Evolutionary conservation across 805 yeast species (phyloP).

Genomic region (Myxozyma mucilagina): DNA sequence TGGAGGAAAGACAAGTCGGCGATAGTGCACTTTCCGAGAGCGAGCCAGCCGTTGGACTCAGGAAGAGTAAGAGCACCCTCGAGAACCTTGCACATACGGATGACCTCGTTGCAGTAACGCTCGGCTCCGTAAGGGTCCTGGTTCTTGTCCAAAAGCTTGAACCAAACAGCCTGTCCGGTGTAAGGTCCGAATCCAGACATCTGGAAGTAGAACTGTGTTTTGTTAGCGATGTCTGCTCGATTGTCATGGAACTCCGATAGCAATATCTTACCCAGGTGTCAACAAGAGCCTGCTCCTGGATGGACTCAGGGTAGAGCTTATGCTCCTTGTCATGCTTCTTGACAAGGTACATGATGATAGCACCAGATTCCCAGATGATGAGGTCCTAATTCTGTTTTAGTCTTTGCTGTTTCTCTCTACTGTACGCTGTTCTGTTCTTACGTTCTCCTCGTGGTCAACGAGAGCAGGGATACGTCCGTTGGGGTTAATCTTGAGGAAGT

Average conservation of each 20-base stretch:
- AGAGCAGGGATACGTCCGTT: constrained; percentile 67
- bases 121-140: constrained; percentile 81
- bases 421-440: not conserved
- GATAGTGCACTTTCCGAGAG: constrained; percentile 70
- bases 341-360: constrained; percentile 76
- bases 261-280: constrained; percentile 28
- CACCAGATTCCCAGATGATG: constrained; percentile 84
- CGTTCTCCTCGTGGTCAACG: constrained; percentile 28
- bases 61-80: constrained; percentile 81
- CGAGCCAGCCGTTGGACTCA: constrained; percentile 88
- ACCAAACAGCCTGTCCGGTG: constrained; percentile 84
- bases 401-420: too few relatives aligned
- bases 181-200: constrained; percentile 32
- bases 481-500: constrained; percentile 59
- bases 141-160: constrained; percentile 77
- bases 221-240: not conserved
- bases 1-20: constrained; percentile 90
- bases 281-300: constrained; percentile 31
- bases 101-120: constrained; percentile 80
- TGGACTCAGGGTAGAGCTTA: constrained; percentile 30
- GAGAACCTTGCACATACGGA: constrained; percentile 86
- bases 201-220: constrained; percentile 27
- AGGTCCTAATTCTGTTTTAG: constrained; percentile 15
- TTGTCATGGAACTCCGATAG: too few relatives aligned
- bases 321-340: constrained; percentile 56